A percentile compares a stretch with the other conserved stretches of the same genome.
These are phyloP conservation scores for Persicaria maculosa DNA, from an alignment of 148 eudicot species.

Conservation along the genomic window DNA sequence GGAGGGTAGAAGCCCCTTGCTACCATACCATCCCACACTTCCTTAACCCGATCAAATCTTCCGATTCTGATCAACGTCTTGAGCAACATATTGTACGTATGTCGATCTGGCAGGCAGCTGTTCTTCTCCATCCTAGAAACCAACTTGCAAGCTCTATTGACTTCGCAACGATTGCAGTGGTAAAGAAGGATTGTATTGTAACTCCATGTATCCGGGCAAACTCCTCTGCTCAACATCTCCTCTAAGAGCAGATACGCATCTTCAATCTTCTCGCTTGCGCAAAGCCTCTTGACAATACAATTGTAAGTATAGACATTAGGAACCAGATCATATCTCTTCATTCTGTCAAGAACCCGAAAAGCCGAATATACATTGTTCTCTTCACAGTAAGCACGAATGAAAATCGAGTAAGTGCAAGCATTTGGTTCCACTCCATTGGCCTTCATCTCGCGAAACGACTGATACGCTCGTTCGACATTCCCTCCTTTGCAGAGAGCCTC, in stretches of 20 bases:
- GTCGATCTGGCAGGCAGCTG: constrained; percentile 45
- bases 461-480: constrained; percentile 51
- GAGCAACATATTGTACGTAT: constrained; percentile 72
- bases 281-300: constrained; percentile 48
- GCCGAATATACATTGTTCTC: constrained; percentile 51
- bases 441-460: constrained; percentile 45
- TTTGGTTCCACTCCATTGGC: constrained; percentile 50
- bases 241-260: constrained; percentile 59
- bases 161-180: constrained; percentile 66
- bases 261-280: constrained; percentile 45
- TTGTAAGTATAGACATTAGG: constrained; percentile 77
- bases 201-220: constrained; percentile 60
- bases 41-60: constrained; percentile 53
- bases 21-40: constrained; percentile 62
- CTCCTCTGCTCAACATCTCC: constrained; percentile 53
- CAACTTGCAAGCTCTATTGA: constrained; percentile 45
- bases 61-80: constrained; percentile 65
- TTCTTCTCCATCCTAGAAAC: constrained; percentile 53
- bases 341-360: constrained; percentile 61
- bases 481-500: constrained; percentile 65
- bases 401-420: constrained; percentile 67
- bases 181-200: constrained; percentile 56
- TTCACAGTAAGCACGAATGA: constrained; percentile 61
- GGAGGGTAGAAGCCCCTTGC: constrained; percentile 48
- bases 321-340: constrained; percentile 57